These are phyloP conservation scores for Ogataea nakhonphanomensis DNA, from an alignment of 805 yeast genomes.

Conservation along the genomic window DNA sequence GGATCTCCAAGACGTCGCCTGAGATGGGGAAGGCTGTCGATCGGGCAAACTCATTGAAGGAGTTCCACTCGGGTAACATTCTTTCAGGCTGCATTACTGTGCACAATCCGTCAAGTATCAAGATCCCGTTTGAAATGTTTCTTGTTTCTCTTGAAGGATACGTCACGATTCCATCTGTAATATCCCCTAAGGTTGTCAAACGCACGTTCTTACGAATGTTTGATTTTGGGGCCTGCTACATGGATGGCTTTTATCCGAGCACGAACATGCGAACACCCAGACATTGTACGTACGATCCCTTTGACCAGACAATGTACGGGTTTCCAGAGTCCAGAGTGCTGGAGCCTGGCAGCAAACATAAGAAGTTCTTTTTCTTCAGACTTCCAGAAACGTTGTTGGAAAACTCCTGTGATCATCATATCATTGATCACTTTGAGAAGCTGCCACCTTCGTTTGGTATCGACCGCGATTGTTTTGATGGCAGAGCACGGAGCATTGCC, in stretches of 20 bases:
- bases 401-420: conserved; percentile 42
- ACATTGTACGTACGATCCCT: conserved; percentile 12
- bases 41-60: conserved; percentile 37
- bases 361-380: conserved; percentile 55
- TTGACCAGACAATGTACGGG: conserved; percentile 33
- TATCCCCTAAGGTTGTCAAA: conserved; percentile 6
- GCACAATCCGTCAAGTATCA: conserved; percentile 35
- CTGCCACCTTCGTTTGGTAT: conserved; percentile 41
- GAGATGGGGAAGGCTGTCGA: conserved; percentile 20
- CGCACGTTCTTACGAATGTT: conserved; percentile 45
- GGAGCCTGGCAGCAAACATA: conserved; percentile 46
- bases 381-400: conserved; percentile 51
- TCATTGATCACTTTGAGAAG: conserved; percentile 30
- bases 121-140: conserved; percentile 57
- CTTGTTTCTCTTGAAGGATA: conserved; percentile 52
- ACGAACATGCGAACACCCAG: conserved; percentile 20
- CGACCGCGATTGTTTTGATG: conserved; percentile 27
- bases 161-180: conserved; percentile 19
- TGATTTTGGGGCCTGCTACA: conserved; percentile 47
- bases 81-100: conserved; percentile 52
- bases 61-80: conserved; percentile 62
- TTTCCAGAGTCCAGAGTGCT: conserved; percentile 40
- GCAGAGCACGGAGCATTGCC: conserved; percentile 25
- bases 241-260: conserved; percentile 34
- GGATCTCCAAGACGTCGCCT: conserved; percentile 43